Base-by-base conservation (phyloP, 2,329 filamentous ascomycete genomes). In the Emergomyces orientalis region DNA sequence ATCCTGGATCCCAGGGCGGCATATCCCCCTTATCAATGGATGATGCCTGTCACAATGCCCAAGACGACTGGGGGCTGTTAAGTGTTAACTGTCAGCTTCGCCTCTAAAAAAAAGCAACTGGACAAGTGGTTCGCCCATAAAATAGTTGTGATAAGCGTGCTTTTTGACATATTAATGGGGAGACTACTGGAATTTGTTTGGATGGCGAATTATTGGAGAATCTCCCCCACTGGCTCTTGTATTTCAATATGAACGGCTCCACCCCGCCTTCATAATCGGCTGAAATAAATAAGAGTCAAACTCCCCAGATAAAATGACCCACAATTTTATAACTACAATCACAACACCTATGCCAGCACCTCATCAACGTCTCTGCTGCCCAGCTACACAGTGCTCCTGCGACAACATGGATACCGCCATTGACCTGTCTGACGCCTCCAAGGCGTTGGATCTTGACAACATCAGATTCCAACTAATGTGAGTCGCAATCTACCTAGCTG, bases 381-480 rank as follows among this genome's bases (percentile, higher is more conserved):
- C 22, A 8, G 37, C 34, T 57, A 8, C 22, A 43, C 39, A 27
- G 56, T 43, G 14, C 25, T 32, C 5, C 22, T n/a, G 27, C 37
- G 61, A 39, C 70, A 77, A 66, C 61, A 99, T 99, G 94, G 94
- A 99, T 75, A 83, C 89, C 22, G 86, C 91, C 57, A 91, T 97
- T 71, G 91, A 97, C 75, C 85, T 96, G 65, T 90, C 87, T 47
- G 89, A 97, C 77, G 85, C 87, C 72, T 85, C 86, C 68, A 89
- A 90, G 79, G 92, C 93, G 19, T 81, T 99, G 71, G 92, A 97
- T 74, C 84, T 99, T 58, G 83, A 86, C 66, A 91, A 94, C 73
- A 99, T 97, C 74, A 90, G 94, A 66, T 96, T 91, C 77, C 91
- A 96, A 76, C 80, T 97, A 66, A 95, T 96, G 92, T 95, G 78